Evolutionary conservation across 2,329 filamentous ascomycete species (phyloP).

Genomic region (Arthroderma sp.): DNA sequence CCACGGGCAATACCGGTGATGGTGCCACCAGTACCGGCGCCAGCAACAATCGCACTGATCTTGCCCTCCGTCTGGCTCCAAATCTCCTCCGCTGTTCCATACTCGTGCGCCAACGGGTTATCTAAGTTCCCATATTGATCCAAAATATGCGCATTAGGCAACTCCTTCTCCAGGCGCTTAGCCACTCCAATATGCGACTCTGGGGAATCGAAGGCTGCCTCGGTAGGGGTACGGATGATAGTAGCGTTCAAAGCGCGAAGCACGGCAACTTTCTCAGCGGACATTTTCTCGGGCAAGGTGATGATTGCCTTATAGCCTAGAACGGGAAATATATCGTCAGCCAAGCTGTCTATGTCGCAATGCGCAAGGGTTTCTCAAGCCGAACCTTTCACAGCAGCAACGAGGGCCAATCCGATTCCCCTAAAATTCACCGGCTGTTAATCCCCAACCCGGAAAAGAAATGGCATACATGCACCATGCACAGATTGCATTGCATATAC

Average conservation of each 20-base stretch:
- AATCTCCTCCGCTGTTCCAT: constrained; percentile 89
- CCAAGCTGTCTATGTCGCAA: background rate
- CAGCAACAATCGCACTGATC: constrained; percentile 73
- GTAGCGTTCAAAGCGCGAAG: constrained; percentile 87
- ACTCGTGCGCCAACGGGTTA: constrained; percentile 88
- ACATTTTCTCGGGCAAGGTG: constrained; percentile 98
- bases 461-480: background rate
- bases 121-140: constrained; percentile 90
- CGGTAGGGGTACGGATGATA: constrained; percentile 93
- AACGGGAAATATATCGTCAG: background rate
- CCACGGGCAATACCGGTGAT: constrained; percentile 82
- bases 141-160: constrained; percentile 91
- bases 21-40: constrained; percentile 89
- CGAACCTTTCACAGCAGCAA: constrained; percentile 73
- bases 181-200: constrained; percentile 97
- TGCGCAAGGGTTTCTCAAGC: background rate
- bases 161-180: constrained; percentile 77
- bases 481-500: constrained; percentile 14
- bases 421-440: constrained; percentile 21
- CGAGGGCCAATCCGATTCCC: constrained; percentile 86
- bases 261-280: constrained; percentile 91
- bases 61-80: constrained; percentile 81
- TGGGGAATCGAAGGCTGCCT: constrained; percentile 85
- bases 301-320: constrained; percentile 89
- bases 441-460: background rate